Percentiles rank a stretch among this genome's conserved stretches.
Conservation (phyloP, 176 grass and related monocot genomes). For the Chloris gayana region DNA sequence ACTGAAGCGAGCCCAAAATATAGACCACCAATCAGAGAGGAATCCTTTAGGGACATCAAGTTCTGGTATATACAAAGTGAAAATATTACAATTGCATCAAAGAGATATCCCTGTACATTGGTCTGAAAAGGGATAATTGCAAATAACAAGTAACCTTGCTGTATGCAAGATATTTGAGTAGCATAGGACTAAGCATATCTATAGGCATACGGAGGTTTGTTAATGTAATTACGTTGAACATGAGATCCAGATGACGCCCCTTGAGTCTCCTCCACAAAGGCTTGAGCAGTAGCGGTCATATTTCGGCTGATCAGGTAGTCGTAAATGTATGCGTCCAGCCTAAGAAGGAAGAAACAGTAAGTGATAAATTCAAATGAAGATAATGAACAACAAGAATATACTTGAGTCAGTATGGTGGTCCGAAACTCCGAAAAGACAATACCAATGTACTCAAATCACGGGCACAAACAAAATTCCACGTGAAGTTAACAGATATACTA, state of each 20-base stretch:
- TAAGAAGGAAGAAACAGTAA: neutral
- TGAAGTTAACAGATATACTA: neutral
- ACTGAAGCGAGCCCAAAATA: neutral
- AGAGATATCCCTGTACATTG: neutral
- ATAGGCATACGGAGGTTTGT: neutral
- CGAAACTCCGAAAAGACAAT: neutral
- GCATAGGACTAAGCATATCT: neutral
- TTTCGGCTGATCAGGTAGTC: constrained; percentile 5
- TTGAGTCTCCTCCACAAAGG: constrained; percentile 8
- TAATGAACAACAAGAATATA: neutral
- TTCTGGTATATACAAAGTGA: neutral
- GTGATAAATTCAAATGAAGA: neutral
- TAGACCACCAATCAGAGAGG: constrained; percentile 33
- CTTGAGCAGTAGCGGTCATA: neutral
- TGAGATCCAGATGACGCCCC: neutral
- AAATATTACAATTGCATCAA: neutral
- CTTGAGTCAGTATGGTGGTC: neutral
- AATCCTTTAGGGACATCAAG: neutral
- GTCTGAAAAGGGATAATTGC: neutral
- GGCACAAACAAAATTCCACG: neutral
- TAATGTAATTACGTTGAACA: neutral
- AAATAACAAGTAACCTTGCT: neutral
- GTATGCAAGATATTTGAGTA: neutral
- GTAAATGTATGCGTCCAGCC: constrained; percentile 15
- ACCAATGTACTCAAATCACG: neutral